Base-by-base conservation (phyloP, 2,329 filamentous ascomycete genomes). In the Claviceps sp. region DNA sequence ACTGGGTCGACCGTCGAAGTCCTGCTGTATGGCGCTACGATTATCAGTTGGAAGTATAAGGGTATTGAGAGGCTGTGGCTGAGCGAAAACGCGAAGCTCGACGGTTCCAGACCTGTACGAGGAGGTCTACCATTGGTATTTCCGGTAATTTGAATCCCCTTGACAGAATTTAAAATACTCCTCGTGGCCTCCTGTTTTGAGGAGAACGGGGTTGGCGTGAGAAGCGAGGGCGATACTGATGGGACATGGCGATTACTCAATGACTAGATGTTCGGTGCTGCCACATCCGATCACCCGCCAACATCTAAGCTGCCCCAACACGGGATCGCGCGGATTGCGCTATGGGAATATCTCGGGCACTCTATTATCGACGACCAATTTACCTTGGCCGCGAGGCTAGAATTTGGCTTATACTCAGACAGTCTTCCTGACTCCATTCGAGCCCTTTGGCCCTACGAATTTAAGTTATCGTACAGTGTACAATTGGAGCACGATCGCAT, bases 331-430 rank as follows among this genome's bases (percentile, higher is more conserved):
- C 88, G 93, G 60, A 90, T 80, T 63, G 86, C 84, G 46, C 79
- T 79, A 56, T 98, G 93, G 93, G 90, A 97, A 68, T 95, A 93
- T 66, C 77, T 98, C 50, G 90, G 90, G 63, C 94, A 91, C 71
- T 88, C 84, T 44, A 71, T 72, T 50, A 72, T 70, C 58, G 71
- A 73, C 65, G 71, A 73, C 65, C 59, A 69, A 67, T 54, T 56
- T 77, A 86, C 63, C 74, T 81, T 62, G 41, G 84, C 82, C 48
- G 84, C 97, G 58, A 96, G 95, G 76, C 83, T 98, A 55, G 93
- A 98, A 72, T 97, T 98, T 67, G 93, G 91, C 30, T 82, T 98
- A 38, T 88, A 85, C 50, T 78, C 81, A 30, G 75, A 78, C 50
- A 85, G 84, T 63, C 73, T 97, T 53, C 78, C 77, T 58, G 81